phyloP scores from a whole-genome alignment of 2,329 filamentous ascomycete species.

The Colletotrichum shisoi region DNA sequence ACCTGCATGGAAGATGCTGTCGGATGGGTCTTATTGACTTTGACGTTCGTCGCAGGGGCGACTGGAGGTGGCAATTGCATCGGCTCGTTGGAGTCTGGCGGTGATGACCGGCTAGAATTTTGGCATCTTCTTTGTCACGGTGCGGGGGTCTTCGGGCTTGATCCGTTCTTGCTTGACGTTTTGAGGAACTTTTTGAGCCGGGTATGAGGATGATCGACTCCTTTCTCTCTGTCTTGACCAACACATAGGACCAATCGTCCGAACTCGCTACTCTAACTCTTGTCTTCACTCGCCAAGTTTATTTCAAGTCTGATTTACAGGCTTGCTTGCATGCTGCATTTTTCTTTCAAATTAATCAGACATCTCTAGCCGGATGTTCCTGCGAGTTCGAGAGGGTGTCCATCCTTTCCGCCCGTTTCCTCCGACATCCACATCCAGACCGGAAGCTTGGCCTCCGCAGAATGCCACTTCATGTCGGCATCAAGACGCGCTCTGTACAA shows the following conservation, averaged over 20 bases:
- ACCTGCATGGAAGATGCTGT: slow-evolving; percentile 44
- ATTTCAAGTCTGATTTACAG: background rate
- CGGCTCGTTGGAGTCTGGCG: slow-evolving; percentile 24
- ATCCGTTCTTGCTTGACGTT: slow-evolving; percentile 28
- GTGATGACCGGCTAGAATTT: slow-evolving; percentile 24
- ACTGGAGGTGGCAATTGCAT: slow-evolving; percentile 35
- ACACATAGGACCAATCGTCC: background rate
- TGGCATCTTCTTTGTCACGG: slow-evolving; percentile 36
- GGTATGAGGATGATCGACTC: background rate
- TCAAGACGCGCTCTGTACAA: background rate
- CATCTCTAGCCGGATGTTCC: background rate
- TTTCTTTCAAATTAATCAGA: background rate
- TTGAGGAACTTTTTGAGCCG: slow-evolving; percentile 22
- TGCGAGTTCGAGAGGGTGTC: too few species aligned
- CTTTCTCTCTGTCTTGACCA: background rate
- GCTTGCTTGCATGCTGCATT: too few species aligned
- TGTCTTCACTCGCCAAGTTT: background rate
- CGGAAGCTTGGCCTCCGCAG: slow-evolving; percentile 28
- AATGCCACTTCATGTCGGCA: slow-evolving; percentile 5
- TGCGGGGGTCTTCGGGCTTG: slow-evolving; percentile 28
- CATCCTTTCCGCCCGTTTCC: background rate
- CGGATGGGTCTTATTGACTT: slow-evolving; percentile 47
- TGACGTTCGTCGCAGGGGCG: slow-evolving; percentile 48
- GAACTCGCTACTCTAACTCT: background rate
- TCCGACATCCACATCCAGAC: slow-evolving; percentile 19